Base-by-base conservation (phyloP, 2,329 filamentous ascomycete genomes). In the Cytospora schulzeri region DNA sequence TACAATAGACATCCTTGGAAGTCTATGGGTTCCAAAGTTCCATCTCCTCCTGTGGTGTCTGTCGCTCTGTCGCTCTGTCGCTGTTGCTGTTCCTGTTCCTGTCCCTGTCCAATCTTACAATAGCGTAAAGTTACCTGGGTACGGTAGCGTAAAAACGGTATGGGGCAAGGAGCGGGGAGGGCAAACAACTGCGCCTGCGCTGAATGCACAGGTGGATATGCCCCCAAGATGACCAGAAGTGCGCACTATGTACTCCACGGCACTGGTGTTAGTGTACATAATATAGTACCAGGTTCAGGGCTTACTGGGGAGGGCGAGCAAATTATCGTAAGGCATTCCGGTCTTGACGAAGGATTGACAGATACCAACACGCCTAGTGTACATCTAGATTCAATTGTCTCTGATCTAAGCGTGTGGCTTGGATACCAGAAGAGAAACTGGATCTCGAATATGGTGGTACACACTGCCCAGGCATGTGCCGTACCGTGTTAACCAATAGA, bases 361-460 rank as follows among this genome's bases (percentile, higher is more conserved):
- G n/a, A 48, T 15, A 53, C 41, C 26, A 24, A 31, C 58, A 61
- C 58, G 51, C 51, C 50, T 48, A n/a, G 35, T 24, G 31, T 38
- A 29, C 33, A 41, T n/a, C 24, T 35, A n/a, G 14, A 11, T 17
- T 26, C 28, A 56, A 29, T 6, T 12, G 22, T 35, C 38, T 51
- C 38, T 45, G 54, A 28, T 35, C 24, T 48, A 41, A 51, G 59
- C 53, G 26, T 45, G 63, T 65, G 63, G 59, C 63, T 57, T 62
- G 54, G 33, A 24, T 48, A 52, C 51, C 31, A 52, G 51, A 54
- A 58, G 57, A 41, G 54, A 33, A 52, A 57, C 59, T 51, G 58
- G 58, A 62, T 53, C 63, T 62, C 58, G 57, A 61, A 65, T 35
- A 53, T 55, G 62, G 62, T 64, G 62, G 50, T 57, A 64, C 62